Evolutionary conservation across 192 early-diverging fungal genomes (phyloP).

Genomic region (Kappamyces sp.): DNA sequence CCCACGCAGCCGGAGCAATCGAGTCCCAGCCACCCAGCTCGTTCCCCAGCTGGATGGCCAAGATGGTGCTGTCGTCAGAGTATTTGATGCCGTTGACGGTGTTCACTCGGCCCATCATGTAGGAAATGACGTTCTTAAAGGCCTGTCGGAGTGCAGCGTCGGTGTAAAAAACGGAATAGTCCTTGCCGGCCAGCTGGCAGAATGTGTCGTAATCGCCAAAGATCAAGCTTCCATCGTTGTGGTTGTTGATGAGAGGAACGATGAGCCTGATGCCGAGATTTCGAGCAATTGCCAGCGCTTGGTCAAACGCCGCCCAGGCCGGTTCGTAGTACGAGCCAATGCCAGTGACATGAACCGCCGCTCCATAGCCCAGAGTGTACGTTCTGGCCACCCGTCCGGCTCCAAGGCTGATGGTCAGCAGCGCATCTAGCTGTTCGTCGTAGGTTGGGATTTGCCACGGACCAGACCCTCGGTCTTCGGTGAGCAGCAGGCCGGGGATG

Average conservation of each 20-base stretch:
- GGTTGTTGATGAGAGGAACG: slow-evolving; percentile 42
- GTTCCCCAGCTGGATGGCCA: slow-evolving; percentile 39
- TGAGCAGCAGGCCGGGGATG: slow-evolving; percentile 34
- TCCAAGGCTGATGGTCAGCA: slow-evolving; percentile 14
- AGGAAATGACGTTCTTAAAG: slow-evolving; percentile 18
- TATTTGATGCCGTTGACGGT: background rate
- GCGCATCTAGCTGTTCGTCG: slow-evolving; percentile 23
- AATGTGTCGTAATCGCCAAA: slow-evolving; percentile 23
- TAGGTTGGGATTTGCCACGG: slow-evolving; percentile 14
- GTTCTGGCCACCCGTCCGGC: slow-evolving; percentile 26
- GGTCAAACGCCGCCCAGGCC: slow-evolving; percentile 34
- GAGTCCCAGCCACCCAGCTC: slow-evolving; percentile 29
- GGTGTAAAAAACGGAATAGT: slow-evolving; percentile 26
- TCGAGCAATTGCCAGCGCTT: slow-evolving; percentile 26
- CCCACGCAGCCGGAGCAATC: slow-evolving; percentile 26
- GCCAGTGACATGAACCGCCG: slow-evolving; percentile 20
- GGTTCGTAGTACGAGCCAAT: slow-evolving; percentile 20
- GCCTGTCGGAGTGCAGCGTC: slow-evolving; percentile 16
- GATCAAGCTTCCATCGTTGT: background rate
- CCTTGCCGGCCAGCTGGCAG: slow-evolving; percentile 1
- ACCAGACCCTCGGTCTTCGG: slow-evolving; percentile 19
- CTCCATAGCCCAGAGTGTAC: slow-evolving; percentile 26
- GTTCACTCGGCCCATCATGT: background rate
- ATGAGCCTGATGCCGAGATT: slow-evolving; percentile 27
- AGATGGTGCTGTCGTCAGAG: background rate